Conservation (phyloP, 23 red algal genomes). For the Gracilaria caudata region DNA sequence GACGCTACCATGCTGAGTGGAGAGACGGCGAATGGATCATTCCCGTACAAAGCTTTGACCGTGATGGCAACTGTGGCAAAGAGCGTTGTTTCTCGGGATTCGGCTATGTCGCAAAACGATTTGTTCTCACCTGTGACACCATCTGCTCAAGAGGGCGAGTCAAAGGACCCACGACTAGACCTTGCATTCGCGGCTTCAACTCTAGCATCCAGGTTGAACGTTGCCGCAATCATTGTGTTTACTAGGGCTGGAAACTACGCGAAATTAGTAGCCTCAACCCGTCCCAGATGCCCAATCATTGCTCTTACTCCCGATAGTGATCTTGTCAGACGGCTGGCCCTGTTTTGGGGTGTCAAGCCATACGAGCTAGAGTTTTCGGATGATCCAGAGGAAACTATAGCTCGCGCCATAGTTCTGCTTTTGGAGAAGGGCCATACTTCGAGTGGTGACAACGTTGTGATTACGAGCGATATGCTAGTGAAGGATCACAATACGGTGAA, state of each 20-base stretch:
- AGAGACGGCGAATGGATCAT: constrained; percentile 95
- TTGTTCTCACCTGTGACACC: constrained; percentile 53
- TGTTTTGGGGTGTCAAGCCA: constrained; percentile 94
- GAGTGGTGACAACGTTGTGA: constrained; percentile 78
- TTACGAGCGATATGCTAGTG: constrained; percentile 93
- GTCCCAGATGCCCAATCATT: constrained; percentile 85
- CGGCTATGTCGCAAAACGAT: constrained; percentile 54
- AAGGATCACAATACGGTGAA: constrained; percentile 76
- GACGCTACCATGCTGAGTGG: constrained; percentile 99
- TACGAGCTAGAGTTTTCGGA: constrained; percentile 77
- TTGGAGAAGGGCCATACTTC: constrained; percentile 44
- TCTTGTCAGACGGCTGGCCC: constrained; percentile 71
- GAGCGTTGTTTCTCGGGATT: constrained; percentile 70
- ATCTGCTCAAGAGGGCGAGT: constrained; percentile 2
- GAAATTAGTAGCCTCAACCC: constrained; percentile 67
- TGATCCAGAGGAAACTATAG: constrained; percentile 94
- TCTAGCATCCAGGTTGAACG: constrained; percentile 82
- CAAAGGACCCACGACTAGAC: constrained; percentile 46
- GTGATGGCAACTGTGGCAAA: constrained; percentile 91
- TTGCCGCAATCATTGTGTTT: constrained; percentile 89
- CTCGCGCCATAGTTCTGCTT: constrained; percentile 69
- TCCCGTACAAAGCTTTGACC: constrained; percentile 83
- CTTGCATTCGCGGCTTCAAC: constrained; percentile 82
- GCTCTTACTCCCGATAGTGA: constrained; percentile 86
- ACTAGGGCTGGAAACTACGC: constrained; percentile 89